Evolutionary conservation across 129 eudicot genomes (phyloP).

Genomic region (Ambrosia trifida): DNA sequence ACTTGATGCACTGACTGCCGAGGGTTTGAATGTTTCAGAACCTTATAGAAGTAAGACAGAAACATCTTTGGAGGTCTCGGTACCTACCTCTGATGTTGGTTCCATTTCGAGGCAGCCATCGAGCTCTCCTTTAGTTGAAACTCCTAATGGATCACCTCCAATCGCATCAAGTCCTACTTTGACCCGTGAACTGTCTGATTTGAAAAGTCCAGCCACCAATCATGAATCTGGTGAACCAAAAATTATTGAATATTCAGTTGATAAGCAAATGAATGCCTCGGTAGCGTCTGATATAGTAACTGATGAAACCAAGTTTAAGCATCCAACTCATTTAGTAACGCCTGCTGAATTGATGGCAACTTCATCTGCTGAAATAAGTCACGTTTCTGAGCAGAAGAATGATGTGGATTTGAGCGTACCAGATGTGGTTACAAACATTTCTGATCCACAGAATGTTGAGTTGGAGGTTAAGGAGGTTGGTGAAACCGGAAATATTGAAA

Average conservation of each 20-base stretch:
- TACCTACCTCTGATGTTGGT: conserved; percentile 45
- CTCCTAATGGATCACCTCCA: conserved; percentile 58
- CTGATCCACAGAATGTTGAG: conserved; percentile 56
- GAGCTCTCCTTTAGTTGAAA: conserved; percentile 45
- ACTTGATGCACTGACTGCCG: conserved; percentile 40
- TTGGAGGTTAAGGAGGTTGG: conserved; percentile 81
- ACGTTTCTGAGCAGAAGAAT: conserved; percentile 45
- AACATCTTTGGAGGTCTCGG: conserved; percentile 38
- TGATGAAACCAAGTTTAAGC: conserved; percentile 71
- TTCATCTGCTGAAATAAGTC: conserved; percentile 58
- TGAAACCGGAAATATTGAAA: conserved; percentile 54
- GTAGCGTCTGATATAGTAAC: conserved; percentile 43
- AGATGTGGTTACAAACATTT: conserved; percentile 43
- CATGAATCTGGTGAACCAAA: conserved; percentile 50
- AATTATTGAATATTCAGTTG: conserved; percentile 60
- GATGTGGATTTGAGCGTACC: conserved; percentile 61
- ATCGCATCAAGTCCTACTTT: conserved; percentile 64
- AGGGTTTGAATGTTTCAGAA: conserved; percentile 33
- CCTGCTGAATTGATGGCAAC: conserved; percentile 91
- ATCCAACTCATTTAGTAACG: conserved; percentile 96
- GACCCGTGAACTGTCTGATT: conserved; percentile 57
- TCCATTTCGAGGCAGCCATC: conserved; percentile 44
- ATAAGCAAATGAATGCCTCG: conserved; percentile 55
- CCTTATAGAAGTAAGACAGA: conserved; percentile 57
- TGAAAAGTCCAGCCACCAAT: conserved; percentile 51